Base-by-base conservation (phyloP, 331 rosid genomes). In the Spiraea crenata region DNA sequence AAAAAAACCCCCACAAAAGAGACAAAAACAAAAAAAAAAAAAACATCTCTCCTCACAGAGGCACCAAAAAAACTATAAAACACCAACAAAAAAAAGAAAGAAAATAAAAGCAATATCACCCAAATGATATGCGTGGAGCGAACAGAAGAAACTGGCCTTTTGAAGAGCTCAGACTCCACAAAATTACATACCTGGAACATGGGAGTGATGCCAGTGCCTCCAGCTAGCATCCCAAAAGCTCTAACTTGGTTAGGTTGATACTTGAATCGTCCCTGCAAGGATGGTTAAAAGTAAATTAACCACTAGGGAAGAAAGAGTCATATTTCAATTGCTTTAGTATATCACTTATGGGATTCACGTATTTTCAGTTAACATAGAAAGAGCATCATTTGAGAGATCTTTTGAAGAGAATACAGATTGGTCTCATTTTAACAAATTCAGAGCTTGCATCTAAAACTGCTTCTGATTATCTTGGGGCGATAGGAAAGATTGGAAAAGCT, bases 201-300 rank as follows among this genome's bases (percentile, higher is more conserved):
- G 38, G 97, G 95, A 68, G 97, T 91, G 13, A 88, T 83, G 69
- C 97, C 97, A 25, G 95, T 75, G 42, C 95, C 95, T 69, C 97
- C 97, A 3, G 97, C 95, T 72, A 91, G 71, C 97, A 91, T 88
- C 75, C 97, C 97, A 50, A 81, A 80, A 37, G 88, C 86, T 71
- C 80, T 65, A 51, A 77, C 88, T 82, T 85, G 92, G 48, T 88
- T 88, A 67, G 85, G 82, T 62, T 80, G 81, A 73, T 91, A 91
- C 67, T 81, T 86, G 69, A 88, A 88, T 6, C 90, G 88, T 35
- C 97, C 97, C 97, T 90, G 31, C 52, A 65, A 16, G 34, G 40
- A 75, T 41, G 4, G 35, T 25, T 4, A 10, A n/a, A 45, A 57
- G 5, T 19, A n/a, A 57, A 51, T n/a, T 51, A 51, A 13, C 57